Evolutionary conservation across 2,329 filamentous ascomycete species (phyloP).

Genomic region (Nemania sp.): DNA sequence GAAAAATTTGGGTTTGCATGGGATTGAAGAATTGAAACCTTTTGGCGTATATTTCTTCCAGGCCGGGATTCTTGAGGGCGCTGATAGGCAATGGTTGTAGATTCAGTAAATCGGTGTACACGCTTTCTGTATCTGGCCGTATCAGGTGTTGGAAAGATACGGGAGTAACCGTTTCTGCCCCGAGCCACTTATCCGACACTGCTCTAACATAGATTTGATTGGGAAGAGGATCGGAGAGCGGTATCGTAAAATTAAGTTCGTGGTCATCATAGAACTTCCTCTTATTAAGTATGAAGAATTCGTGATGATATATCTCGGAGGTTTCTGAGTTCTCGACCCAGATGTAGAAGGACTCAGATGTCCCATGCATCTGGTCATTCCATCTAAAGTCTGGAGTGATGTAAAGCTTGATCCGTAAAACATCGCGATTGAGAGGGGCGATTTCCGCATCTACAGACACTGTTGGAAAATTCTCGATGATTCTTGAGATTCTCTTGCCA

Average conservation of each 20-base stretch:
- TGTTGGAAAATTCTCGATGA: slow-evolving; percentile 91
- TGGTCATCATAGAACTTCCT: slow-evolving; percentile 95
- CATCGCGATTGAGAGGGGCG: slow-evolving; percentile 91
- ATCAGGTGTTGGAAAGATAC: slow-evolving; percentile 98
- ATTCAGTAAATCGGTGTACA: slow-evolving; percentile 92
- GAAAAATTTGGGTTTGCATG: slow-evolving; percentile 99
- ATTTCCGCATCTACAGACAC: slow-evolving; percentile 91
- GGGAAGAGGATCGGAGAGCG: slow-evolving; percentile 87
- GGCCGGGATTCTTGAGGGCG: slow-evolving; percentile 80
- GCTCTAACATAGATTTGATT: slow-evolving; percentile 95
- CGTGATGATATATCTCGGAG: slow-evolving; percentile 95
- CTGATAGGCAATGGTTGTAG: slow-evolving; percentile 86
- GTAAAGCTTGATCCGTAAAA: slow-evolving; percentile 85
- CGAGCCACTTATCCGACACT: slow-evolving; percentile 94
- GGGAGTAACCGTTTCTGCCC: slow-evolving; percentile 91
- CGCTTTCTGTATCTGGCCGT: slow-evolving; percentile 93
- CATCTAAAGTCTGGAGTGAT: slow-evolving; percentile 89
- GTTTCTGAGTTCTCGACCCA: slow-evolving; percentile 99
- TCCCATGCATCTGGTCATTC: slow-evolving; percentile 93
- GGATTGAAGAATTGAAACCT: slow-evolving; percentile 98
- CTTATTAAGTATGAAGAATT: slow-evolving; percentile 91
- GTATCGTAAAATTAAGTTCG: slow-evolving; percentile 97
- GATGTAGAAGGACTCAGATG: slow-evolving; percentile 95
- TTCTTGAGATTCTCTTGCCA: slow-evolving; percentile 77
- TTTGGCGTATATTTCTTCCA: slow-evolving; percentile 87